Conservation (phyloP, 2,329 filamentous ascomycete species). For the Xylogone sp. region DNA sequence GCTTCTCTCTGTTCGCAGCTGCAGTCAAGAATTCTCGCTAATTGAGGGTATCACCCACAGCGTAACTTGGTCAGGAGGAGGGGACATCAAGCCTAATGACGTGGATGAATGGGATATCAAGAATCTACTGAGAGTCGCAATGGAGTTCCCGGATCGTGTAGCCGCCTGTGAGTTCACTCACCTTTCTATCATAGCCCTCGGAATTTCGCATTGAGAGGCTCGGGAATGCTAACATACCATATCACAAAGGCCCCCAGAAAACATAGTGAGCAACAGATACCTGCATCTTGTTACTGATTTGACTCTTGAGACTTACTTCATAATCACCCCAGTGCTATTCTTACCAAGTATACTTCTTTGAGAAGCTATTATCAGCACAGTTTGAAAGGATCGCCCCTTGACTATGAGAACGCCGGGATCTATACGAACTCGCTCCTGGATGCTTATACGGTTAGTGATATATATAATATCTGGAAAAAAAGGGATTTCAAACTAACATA, state of each 20-base stretch:
- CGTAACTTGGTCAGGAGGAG: slow-evolving; percentile 23
- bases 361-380: slow-evolving; percentile 17
- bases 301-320: not conserved
- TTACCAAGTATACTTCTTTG: slow-evolving; percentile 23
- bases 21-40: not conserved
- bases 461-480: slow-evolving; percentile 14
- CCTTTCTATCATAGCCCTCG: not conserved
- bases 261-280: slow-evolving; percentile 9
- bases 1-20: not conserved
- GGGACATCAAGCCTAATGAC: slow-evolving; percentile 19
- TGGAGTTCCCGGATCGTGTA: slow-evolving; percentile 22
- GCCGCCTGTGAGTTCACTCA: slow-evolving; percentile 6
- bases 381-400: slow-evolving; percentile 8
- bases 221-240: not conserved
- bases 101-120: slow-evolving; percentile 21
- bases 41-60: not conserved
- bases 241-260: slow-evolving; percentile 12
- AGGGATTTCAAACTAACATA: not conserved
- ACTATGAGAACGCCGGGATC: slow-evolving; percentile 20
- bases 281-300: not conserved
- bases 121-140: slow-evolving; percentile 18
- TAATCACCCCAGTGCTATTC: slow-evolving; percentile 12
- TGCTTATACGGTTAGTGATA: slow-evolving; percentile 15
- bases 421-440: slow-evolving; percentile 20
- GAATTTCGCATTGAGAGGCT: not conserved